Base-by-base conservation (phyloP, 2,329 filamentous ascomycete genomes). In the Niveomyces coronatus region DNA sequence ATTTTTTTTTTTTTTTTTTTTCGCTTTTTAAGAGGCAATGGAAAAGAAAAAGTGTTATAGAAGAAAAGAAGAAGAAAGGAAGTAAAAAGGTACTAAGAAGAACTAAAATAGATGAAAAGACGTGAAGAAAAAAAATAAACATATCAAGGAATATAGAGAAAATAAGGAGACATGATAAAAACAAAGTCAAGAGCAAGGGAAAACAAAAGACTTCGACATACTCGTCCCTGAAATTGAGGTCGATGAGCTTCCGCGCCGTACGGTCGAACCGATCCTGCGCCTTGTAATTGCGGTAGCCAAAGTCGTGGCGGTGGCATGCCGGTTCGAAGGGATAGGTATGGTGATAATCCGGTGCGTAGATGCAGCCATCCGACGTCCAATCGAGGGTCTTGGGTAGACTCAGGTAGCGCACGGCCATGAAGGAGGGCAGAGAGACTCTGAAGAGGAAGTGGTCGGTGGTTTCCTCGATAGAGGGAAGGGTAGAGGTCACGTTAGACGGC, bases 291-390 rank as follows among this genome's bases (percentile, higher is more conserved):
- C 55, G 50, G 46, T 61, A 62, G 10, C 62, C 62, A 39, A 67
- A 67, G 43, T 67, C 64, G 42, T 67, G 63, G 18, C 63, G 59
- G 35, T 58, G 47, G 52, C 58, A 62, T 7, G 47, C 49, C 9
- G 45, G 44, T 18, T 39, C 26, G 33, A 56, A 58, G 32, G 52
- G 41, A 41, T 47, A 57, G 5, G 49, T 47, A 3, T 39, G 34
- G 1, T 49, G 53, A 27, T 50, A 49, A 43, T 53, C 48, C 6
- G 49, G 51, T 4, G 47, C 39, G n/a, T 20, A 29, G 29, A 46
- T 41, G 46, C 52, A 54, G 34, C 45, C 45, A 40, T 53, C 49
- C 7, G 49, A 49, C 3, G 28, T 11, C 49, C 49, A 54, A 40
- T 49, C 36, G 5, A 42, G 30, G 10, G 26, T 32, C 4, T 15